Conservation (phyloP, 257 asterid genomes). For the Salvia splendens region DNA sequence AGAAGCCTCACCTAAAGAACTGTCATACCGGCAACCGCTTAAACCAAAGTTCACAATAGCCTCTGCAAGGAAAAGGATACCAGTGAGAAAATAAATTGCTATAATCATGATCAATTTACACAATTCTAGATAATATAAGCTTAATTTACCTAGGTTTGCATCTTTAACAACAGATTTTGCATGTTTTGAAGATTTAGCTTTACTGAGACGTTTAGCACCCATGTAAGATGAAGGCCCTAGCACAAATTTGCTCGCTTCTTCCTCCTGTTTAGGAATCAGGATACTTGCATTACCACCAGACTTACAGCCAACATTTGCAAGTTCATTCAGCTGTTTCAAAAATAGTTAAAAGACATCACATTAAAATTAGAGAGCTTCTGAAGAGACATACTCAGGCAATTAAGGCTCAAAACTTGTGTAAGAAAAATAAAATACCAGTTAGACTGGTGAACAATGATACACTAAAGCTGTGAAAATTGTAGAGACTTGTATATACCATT, state of each 20-base stretch:
- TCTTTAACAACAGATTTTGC: conserved; percentile 38
- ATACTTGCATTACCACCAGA: conserved; percentile 26
- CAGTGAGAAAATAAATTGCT: conserved; percentile 22
- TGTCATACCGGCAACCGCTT: conserved; percentile 58
- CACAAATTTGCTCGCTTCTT: conserved; percentile 32
- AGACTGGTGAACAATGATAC: not conserved
- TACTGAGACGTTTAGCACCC: conserved; percentile 32
- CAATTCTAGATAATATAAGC: conserved; percentile 10
- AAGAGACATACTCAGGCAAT: conserved; percentile 3
- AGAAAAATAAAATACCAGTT: conserved; percentile 1
- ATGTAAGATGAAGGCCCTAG: conserved; percentile 23
- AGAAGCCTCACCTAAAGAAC: conserved; percentile 70
- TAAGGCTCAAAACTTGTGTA: not conserved
- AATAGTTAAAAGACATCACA: conserved; percentile 21
- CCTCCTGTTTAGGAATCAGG: conserved; percentile 35
- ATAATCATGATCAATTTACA: conserved; percentile 12
- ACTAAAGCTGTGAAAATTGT: conserved; percentile 9
- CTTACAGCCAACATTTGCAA: conserved; percentile 7
- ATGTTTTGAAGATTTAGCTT: conserved; percentile 41
- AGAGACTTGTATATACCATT: not conserved
- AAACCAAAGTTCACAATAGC: conserved; percentile 42
- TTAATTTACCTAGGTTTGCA: conserved; percentile 47
- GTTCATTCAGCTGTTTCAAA: conserved; percentile 39
- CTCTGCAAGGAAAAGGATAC: conserved; percentile 45
- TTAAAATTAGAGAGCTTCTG: conserved; percentile 6